phyloP scores from a whole-genome alignment of 129 eudicot genomes.

The Ambrosia trifida region DNA sequence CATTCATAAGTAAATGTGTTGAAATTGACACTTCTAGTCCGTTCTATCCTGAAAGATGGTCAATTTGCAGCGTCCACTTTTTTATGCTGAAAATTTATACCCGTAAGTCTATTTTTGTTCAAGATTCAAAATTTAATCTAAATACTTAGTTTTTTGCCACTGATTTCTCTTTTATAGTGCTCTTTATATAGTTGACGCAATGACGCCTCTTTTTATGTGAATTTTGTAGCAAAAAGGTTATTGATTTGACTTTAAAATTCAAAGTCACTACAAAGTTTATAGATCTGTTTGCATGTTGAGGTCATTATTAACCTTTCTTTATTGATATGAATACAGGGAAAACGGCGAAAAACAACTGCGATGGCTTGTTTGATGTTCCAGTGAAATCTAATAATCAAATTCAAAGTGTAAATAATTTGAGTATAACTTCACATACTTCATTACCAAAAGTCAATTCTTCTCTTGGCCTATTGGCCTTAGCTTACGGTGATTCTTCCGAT shows the following conservation, averaged over 20 bases:
- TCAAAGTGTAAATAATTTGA: constrained; percentile 29
- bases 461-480: constrained; percentile 84
- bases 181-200: neutral
- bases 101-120: neutral
- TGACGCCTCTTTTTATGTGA: neutral
- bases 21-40: neutral
- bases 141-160: neutral
- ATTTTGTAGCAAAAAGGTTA: neutral
- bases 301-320: neutral
- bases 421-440: constrained; percentile 23
- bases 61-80: neutral
- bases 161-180: neutral
- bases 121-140: neutral
- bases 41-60: neutral
- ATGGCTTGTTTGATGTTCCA: constrained; percentile 56
- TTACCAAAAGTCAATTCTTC: constrained; percentile 52
- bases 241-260: neutral
- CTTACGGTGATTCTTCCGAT: constrained; percentile 85
- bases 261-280: neutral
- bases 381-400: constrained; percentile 40
- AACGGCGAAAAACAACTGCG: constrained; percentile 35
- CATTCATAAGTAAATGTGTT: neutral
- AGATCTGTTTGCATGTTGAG: neutral
- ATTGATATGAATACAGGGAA: constrained; percentile 39
- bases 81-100: constrained; percentile 3